Conservation (phyloP, 495 filamentous ascomycete genomes). For the Aspergillus biplanus region DNA sequence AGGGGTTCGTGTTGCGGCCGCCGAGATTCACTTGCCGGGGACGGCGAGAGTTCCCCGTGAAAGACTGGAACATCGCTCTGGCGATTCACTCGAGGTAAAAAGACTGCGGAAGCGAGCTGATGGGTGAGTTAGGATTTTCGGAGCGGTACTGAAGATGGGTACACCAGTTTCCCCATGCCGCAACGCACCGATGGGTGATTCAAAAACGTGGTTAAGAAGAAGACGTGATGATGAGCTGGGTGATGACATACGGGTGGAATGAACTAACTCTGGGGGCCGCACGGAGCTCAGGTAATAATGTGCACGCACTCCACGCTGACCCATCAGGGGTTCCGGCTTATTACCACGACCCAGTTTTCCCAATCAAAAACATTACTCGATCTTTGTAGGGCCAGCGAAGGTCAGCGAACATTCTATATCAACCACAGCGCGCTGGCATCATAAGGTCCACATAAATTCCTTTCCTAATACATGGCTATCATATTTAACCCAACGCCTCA, state of each 20-base stretch:
- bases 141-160: conserved; percentile 24
- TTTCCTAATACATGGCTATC: no score
- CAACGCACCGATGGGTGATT: conserved; percentile 20
- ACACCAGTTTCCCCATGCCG: conserved; percentile 34
- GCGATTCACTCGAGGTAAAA: conserved; percentile 20
- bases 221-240: conserved; percentile 6
- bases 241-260: background rate
- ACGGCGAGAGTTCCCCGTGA: conserved; percentile 83
- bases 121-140: conserved; percentile 10
- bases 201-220: background rate
- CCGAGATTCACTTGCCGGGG: conserved; percentile 93
- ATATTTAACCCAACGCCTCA: no score
- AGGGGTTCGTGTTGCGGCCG: conserved; percentile 78
- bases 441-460: background rate
- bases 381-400: background rate
- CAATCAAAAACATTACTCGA: background rate
- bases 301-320: conserved; percentile 1
- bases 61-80: conserved; percentile 79
- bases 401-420: background rate
- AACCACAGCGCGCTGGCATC: background rate
- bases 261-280: background rate
- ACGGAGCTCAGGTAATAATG: background rate
- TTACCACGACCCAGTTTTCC: background rate
- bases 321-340: background rate
- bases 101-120: background rate